Base-by-base conservation (phyloP, 352 stramenopile species). In the Ochromonadaceae sp. region DNA sequence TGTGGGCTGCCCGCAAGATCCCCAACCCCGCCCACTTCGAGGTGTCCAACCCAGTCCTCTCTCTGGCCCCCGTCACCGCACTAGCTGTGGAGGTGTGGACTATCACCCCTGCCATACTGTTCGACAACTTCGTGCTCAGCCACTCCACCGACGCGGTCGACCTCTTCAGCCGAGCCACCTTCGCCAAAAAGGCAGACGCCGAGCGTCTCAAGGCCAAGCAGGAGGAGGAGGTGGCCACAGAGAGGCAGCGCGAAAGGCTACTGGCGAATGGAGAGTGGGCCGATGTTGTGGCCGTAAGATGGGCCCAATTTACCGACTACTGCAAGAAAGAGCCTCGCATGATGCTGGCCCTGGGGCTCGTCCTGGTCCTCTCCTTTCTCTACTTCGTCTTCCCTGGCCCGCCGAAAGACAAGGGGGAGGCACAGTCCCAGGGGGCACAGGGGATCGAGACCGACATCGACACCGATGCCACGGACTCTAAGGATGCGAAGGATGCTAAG, bases 101-200 rank as follows among this genome's bases (percentile, higher is more conserved):
- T 10, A 76, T 74, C 28, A 81, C 84, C 38, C 76, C 83, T 22
- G 82, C 78, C 43, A 89, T 95, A 59, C 77, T 75, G 35, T 93
- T 95, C 65, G 85, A 95, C 67, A 94, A 95, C 72, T 87, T 95
- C 56, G 85, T 85, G 75, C 73, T 95, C 25, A 83, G 78, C 14
- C 80, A 93, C 25, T 28, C 2, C 12, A 4, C 7, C 66, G 81
- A 92, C 47, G 53, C 81, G 34, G 48, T 47, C 14, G 14, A 65
- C 20, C 38, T 28, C 17, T 41, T 65, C 41, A 47, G 38, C 41
- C 10, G 7, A 22, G n/a, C 39, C 39, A 59, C 30, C 9, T 61
- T 61, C 4, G 5, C 4, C 5, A 5, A 14, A 17, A 61, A 61
- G 30, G 7, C 30, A 3, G 36, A 9, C 34, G 52, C 52, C 32